phyloP scores from a whole-genome alignment of 257 asterid species.

The Dorcoceras hygrometricum region DNA sequence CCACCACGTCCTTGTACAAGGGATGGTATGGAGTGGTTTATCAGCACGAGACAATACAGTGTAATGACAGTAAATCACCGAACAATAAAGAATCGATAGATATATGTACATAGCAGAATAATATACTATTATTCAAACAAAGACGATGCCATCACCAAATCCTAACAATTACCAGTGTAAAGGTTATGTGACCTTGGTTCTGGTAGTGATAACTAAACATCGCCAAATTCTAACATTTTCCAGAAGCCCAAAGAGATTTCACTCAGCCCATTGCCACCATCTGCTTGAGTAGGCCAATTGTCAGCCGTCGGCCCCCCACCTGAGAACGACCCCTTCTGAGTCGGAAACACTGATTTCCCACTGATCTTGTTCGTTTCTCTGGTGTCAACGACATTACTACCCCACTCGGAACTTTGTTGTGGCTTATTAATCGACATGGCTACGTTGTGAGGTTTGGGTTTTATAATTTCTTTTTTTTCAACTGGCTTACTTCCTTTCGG shows the following conservation, averaged over 20 bases:
- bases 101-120: too few relatives aligned
- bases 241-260: neutral
- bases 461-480: too few relatives aligned
- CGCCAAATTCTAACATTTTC: neutral
- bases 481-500: neutral
- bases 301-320: neutral
- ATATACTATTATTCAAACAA: too few relatives aligned
- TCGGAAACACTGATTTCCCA: neutral
- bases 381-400: neutral
- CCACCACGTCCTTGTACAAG: too few relatives aligned
- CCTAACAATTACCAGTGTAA: too few relatives aligned
- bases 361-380: neutral
- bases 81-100: too few relatives aligned
- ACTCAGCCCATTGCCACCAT: neutral
- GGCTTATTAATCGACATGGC: neutral
- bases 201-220: neutral
- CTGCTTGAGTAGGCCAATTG: neutral
- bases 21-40: too few relatives aligned
- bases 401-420: neutral
- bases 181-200: too few relatives aligned
- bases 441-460: neutral
- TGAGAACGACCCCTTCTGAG: neutral
- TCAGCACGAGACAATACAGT: too few relatives aligned
- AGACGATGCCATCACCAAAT: too few relatives aligned
- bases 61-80: too few relatives aligned